Percentiles rank a stretch among this genome's conserved stretches.
phyloP scores from a whole-genome alignment of 345 rosid species.

The Atalantia buxifolia region DNA sequence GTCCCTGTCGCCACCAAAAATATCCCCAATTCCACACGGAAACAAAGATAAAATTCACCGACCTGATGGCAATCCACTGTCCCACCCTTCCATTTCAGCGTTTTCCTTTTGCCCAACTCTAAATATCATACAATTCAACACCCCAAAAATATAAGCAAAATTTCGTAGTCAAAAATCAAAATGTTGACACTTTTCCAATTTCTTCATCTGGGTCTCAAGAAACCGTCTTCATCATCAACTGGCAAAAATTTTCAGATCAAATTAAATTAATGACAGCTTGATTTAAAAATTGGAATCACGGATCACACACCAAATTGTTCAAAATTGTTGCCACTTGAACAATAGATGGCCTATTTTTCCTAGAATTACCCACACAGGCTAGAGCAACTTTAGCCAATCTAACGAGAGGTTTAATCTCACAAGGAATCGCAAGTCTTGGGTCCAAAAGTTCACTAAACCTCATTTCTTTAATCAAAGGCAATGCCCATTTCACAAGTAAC shows the following conservation, averaged over 20 bases:
- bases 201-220: neutral
- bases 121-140: neutral
- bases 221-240: neutral
- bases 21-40: slow-evolving; percentile 9
- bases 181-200: neutral
- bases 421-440: slow-evolving; percentile 46
- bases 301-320: slow-evolving; percentile 46
- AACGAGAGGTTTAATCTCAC: slow-evolving; percentile 42
- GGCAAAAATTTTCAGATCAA: neutral
- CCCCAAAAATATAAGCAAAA: neutral
- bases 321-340: slow-evolving; percentile 62
- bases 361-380: slow-evolving; percentile 77
- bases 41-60: slow-evolving; percentile 15
- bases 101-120: neutral
- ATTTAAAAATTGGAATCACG: neutral
- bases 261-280: neutral
- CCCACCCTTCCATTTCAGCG: slow-evolving; percentile 8
- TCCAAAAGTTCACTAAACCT: slow-evolving; percentile 60
- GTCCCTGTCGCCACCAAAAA: slow-evolving; percentile 8
- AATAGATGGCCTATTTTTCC: slow-evolving; percentile 62
- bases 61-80: neutral
- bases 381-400: slow-evolving; percentile 77
- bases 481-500: slow-evolving; percentile 67
- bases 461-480: slow-evolving; percentile 67
- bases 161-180: neutral